phyloP scores from a whole-genome alignment of 73 alveolate genomes.

The Tetrahymena malaccensis region DNA sequence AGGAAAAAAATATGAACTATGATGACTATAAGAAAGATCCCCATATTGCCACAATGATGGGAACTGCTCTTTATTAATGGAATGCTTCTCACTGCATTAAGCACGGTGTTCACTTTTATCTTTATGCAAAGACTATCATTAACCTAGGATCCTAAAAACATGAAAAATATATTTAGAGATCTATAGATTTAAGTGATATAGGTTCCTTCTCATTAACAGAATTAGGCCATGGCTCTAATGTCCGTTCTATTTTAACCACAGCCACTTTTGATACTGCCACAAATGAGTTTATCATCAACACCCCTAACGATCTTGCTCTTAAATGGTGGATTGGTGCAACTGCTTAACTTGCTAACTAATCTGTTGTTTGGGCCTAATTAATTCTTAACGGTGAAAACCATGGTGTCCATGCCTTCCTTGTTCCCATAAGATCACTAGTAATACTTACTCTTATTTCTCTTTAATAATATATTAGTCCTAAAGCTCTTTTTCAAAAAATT shows the following conservation, averaged over 20 bases:
- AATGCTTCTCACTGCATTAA: conserved; percentile 37
- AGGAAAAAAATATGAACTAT: neutral
- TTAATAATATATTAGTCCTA: neutral
- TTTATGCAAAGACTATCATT: conserved; percentile 56
- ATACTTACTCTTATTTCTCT: neutral
- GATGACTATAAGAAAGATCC: conserved; percentile 20
- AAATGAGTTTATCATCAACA: conserved; percentile 55
- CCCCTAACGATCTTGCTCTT: conserved; percentile 61
- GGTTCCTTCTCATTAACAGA: conserved; percentile 69
- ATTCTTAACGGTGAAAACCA: conserved; percentile 35
- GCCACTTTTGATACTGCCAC: conserved; percentile 66
- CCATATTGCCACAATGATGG: conserved; percentile 7
- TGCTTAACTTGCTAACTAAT: conserved; percentile 51
- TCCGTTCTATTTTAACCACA: conserved; percentile 57
- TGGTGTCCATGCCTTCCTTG: conserved; percentile 78
- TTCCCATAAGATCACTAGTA: conserved; percentile 50
- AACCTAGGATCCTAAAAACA: conserved; percentile 82
- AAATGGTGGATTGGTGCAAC: conserved; percentile 81
- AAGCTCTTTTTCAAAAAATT: no score
- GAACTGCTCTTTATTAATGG: conserved; percentile 11
- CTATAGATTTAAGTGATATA: conserved; percentile 37
- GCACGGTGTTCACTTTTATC: conserved; percentile 60
- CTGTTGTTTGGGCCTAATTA: conserved; percentile 69
- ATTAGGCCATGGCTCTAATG: conserved; percentile 77
- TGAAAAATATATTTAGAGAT: conserved; percentile 36